These are phyloP conservation scores for Podospora sp. DNA, from an alignment of 495 filamentous ascomycete species.

Conservation along the genomic window DNA sequence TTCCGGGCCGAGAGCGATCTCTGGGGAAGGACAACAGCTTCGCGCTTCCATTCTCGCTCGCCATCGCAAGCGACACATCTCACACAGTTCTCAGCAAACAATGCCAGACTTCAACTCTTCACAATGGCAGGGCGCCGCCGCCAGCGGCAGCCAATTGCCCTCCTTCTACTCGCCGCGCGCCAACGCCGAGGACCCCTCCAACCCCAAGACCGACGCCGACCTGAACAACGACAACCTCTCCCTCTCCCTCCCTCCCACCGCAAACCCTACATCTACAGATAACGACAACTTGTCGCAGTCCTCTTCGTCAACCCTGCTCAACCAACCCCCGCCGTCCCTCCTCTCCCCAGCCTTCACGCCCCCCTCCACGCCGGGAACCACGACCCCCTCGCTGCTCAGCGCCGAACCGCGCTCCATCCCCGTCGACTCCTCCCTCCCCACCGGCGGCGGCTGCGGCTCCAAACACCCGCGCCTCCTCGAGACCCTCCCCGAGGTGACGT, in stretches of 20 bases:
- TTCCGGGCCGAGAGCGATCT: background rate
- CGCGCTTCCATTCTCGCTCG: background rate
- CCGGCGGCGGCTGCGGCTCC: slow-evolving; percentile 52
- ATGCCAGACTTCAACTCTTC: slow-evolving; percentile 23
- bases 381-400: slow-evolving; percentile 47
- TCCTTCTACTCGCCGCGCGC: slow-evolving; percentile 53
- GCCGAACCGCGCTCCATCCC: slow-evolving; percentile 52
- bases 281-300: slow-evolving; percentile 16
- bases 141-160: slow-evolving; percentile 35
- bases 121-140: slow-evolving; percentile 34
- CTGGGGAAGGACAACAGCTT: background rate
- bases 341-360: slow-evolving; percentile 81
- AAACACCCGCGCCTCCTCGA: slow-evolving; percentile 69
- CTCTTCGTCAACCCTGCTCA: slow-evolving; percentile 22
- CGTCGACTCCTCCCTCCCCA: slow-evolving; percentile 55
- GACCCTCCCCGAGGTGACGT: slow-evolving; percentile 72
- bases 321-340: slow-evolving; percentile 49
- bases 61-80: background rate
- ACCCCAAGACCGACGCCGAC: slow-evolving; percentile 23
- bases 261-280: slow-evolving; percentile 2
- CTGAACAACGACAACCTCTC: slow-evolving; percentile 28
- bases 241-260: slow-evolving; percentile 15
- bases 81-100: slow-evolving; percentile 5
- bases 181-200: slow-evolving; percentile 26
- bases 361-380: slow-evolving; percentile 70